Conservation (phyloP, 352 stramenopile genomes). For the Pythium apleroticum region DNA sequence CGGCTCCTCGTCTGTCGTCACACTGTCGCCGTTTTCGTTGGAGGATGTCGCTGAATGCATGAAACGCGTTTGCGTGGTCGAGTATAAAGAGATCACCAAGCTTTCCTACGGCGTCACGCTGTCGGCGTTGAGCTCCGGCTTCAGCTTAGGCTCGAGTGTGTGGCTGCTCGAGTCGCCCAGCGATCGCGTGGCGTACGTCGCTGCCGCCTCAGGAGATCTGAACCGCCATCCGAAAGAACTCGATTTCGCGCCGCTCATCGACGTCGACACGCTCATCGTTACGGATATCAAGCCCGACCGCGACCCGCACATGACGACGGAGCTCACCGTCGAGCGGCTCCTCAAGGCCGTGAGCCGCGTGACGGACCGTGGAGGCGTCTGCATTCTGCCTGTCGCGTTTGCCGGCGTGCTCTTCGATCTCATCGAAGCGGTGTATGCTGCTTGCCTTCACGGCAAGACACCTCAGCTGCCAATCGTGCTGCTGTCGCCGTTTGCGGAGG, state of each 20-base stretch:
- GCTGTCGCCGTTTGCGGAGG: slow-evolving; percentile 51
- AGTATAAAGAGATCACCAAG: slow-evolving; percentile 55
- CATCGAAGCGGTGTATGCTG: slow-evolving; percentile 63
- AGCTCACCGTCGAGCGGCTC: slow-evolving; percentile 69
- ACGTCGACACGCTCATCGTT: slow-evolving; percentile 78
- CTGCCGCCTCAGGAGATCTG: slow-evolving; percentile 74
- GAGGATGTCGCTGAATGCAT: slow-evolving; percentile 49
- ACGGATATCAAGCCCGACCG: slow-evolving; percentile 76
- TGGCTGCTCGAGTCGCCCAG: slow-evolving; percentile 75
- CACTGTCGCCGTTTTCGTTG: slow-evolving; percentile 32
- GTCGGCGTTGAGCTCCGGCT: slow-evolving; percentile 75
- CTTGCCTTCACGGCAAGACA: slow-evolving; percentile 42
- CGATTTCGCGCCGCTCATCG: slow-evolving; percentile 67
- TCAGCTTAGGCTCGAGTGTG: slow-evolving; percentile 62
- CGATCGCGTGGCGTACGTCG: slow-evolving; percentile 73
- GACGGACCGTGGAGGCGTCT: slow-evolving; percentile 64
- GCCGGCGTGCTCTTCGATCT: slow-evolving; percentile 80
- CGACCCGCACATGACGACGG: slow-evolving; percentile 67
- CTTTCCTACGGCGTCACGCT: slow-evolving; percentile 71
- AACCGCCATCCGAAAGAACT: slow-evolving; percentile 84
- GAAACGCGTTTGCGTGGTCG: slow-evolving; percentile 49
- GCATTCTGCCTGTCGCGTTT: slow-evolving; percentile 57
- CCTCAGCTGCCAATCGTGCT: slow-evolving; percentile 63
- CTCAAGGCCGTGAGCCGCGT: slow-evolving; percentile 58
- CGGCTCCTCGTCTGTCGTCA: not conserved